phyloP scores from a whole-genome alignment of 306 rosid species.

The Gynostemma pentaphyllum region DNA sequence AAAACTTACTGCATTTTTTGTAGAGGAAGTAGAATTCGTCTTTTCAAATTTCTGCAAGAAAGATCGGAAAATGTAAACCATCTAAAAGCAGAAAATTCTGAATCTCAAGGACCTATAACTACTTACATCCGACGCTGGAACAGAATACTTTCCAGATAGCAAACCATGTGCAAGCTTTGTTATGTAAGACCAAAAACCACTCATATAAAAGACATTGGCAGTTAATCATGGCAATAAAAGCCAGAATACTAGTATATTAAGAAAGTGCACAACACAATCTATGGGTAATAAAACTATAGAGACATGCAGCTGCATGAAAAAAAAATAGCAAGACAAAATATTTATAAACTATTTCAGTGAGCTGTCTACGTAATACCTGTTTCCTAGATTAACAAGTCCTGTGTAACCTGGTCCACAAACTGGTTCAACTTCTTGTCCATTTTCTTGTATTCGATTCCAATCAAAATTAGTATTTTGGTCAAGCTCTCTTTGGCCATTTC shows the following conservation, averaged over 20 bases:
- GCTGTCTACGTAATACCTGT: conserved; percentile 40
- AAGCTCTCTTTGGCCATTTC: too few relatives aligned
- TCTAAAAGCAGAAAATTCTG: not conserved
- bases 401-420: conserved; percentile 93
- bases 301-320: conserved; percentile 56
- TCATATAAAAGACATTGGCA: not conserved
- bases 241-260: not conserved
- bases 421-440: conserved; percentile 79
- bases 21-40: conserved; percentile 27
- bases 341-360: conserved; percentile 3
- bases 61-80: conserved; percentile 11
- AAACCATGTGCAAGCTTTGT: conserved; percentile 20
- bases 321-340: conserved; percentile 7
- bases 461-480: conserved; percentile 93
- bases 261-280: not conserved
- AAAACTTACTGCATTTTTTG: conserved; percentile 47
- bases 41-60: conserved; percentile 45
- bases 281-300: not conserved
- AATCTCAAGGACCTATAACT: not conserved
- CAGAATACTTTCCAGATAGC: conserved; percentile 15
- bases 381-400: conserved; percentile 90
- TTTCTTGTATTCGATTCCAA: conserved; percentile 97
- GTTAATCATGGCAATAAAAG: too few relatives aligned
- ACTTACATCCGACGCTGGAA: conserved; percentile 9
- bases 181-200: not conserved